These are phyloP conservation scores for Neurospora cerealis DNA, from an alignment of 495 filamentous ascomycete species.

Conservation along the genomic window DNA sequence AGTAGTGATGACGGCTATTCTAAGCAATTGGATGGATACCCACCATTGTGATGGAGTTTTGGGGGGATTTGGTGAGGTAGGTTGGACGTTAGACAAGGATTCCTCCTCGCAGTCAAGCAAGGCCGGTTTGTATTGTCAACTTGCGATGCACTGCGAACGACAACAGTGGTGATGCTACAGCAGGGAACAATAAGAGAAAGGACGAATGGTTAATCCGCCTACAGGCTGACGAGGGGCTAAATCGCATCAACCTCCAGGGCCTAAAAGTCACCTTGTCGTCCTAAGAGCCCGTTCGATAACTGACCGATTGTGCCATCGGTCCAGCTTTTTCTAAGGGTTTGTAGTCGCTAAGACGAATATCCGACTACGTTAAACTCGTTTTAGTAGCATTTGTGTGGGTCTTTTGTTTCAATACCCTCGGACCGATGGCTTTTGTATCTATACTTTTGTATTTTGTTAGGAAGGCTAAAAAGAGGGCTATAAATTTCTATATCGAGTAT, in stretches of 20 bases:
- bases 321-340: too few species aligned
- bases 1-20: background rate
- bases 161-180: background rate
- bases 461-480: too few species aligned
- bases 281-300: too few species aligned
- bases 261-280: background rate
- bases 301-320: too few species aligned
- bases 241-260: background rate
- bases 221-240: background rate
- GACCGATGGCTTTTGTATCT: too few species aligned
- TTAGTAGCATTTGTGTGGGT: too few species aligned
- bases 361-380: too few species aligned
- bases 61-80: slow-evolving; percentile 1
- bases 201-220: background rate
- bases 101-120: background rate
- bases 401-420: too few species aligned
- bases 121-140: background rate
- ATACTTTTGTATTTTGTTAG: too few species aligned
- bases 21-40: slow-evolving; percentile 1
- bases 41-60: slow-evolving; percentile 23
- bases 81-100: slow-evolving; percentile 1
- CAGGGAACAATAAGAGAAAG: background rate
- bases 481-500: too few species aligned
- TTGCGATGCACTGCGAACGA: background rate
- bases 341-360: too few species aligned